These are phyloP conservation scores for Kluyveromyces starmeri DNA, from an alignment of 805 yeast genomes.

Conservation along the genomic window DNA sequence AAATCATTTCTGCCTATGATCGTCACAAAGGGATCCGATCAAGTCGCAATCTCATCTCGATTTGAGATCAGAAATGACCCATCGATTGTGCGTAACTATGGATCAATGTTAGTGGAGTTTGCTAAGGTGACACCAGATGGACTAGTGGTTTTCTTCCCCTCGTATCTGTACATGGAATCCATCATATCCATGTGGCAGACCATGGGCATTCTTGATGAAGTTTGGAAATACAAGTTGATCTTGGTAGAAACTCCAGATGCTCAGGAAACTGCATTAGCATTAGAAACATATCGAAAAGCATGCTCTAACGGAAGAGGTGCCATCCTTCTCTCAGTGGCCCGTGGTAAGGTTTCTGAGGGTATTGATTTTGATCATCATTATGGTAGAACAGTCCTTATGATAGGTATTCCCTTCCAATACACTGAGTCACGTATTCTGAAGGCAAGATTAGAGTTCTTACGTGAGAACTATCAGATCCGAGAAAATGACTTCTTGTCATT, in stretches of 20 bases:
- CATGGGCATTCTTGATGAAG: conserved; percentile 97
- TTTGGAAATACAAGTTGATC: conserved; percentile 93
- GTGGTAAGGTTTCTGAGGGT: conserved; percentile 98
- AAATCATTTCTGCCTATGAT: conserved; percentile 91
- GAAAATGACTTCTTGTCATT: conserved; percentile 93
- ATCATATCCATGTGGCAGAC: conserved; percentile 98
- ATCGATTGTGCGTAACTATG: conserved; percentile 93
- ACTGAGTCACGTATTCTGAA: conserved; percentile 94
- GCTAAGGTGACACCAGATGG: conserved; percentile 97
- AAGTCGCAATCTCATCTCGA: conserved; percentile 91
- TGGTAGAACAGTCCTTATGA: conserved; percentile 96
- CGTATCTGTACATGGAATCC: conserved; percentile 95
- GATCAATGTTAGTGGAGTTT: conserved; percentile 83
- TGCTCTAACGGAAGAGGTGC: conserved; percentile 98
- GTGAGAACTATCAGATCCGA: conserved; percentile 86
- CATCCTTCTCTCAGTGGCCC: conserved; percentile 88
- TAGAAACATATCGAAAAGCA: conserved; percentile 92
- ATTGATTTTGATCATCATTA: conserved; percentile 98
- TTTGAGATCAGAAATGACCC: conserved; percentile 97
- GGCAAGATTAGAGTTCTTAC: conserved; percentile 85
- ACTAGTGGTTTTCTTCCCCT: conserved; percentile 93
- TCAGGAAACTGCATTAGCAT: conserved; percentile 91
- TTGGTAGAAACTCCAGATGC: conserved; percentile 98
- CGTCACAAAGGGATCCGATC: conserved; percentile 96
- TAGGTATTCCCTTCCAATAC: conserved; percentile 98